Percentiles rank a stretch among this genome's conserved stretches.
Conservation (phyloP, 768 basidiomycete species). For the Leucosporidium yakuticum region DNA sequence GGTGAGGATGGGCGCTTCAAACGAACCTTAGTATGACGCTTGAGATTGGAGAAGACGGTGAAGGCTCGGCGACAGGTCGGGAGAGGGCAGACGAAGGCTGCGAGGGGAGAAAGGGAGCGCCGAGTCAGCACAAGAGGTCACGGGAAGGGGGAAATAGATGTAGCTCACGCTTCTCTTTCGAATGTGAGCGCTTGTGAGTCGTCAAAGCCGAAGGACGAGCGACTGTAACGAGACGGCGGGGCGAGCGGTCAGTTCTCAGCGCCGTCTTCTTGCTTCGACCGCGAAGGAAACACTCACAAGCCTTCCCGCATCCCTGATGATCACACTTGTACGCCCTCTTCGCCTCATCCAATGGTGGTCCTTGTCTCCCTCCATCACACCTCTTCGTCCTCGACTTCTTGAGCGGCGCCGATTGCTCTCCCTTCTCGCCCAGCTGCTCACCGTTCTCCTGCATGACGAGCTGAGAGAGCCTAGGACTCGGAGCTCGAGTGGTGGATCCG, state of each 20-base stretch:
- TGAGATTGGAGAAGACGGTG: slow-evolving; percentile 3
- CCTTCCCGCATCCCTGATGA: neutral
- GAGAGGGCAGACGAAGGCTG: neutral
- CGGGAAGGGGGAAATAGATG: too few species aligned
- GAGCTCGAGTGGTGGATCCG: too few species aligned
- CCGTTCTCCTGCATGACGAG: neutral
- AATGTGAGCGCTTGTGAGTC: neutral
- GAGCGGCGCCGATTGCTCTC: neutral
- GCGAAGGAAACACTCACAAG: neutral
- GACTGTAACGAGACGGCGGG: neutral
- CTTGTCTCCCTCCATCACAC: neutral
- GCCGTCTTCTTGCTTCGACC: too few species aligned
- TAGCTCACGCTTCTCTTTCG: neutral
- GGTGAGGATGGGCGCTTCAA: too few species aligned
- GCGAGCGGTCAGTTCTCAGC: too few species aligned
- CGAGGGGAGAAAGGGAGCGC: neutral
- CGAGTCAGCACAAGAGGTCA: too few species aligned
- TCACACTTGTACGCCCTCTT: neutral
- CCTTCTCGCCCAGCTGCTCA: neutral
- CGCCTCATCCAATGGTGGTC: neutral
- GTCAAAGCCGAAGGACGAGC: neutral
- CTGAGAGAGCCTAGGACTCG: too few species aligned
- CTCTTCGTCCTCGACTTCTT: neutral
- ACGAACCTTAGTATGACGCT: neutral
- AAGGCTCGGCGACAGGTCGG: neutral